Evolutionary conservation across 208 protist genomes (phyloP), one percentile per base, ranked within the genome.

Genomic region (Paratrypanosoma confusum): DNA sequence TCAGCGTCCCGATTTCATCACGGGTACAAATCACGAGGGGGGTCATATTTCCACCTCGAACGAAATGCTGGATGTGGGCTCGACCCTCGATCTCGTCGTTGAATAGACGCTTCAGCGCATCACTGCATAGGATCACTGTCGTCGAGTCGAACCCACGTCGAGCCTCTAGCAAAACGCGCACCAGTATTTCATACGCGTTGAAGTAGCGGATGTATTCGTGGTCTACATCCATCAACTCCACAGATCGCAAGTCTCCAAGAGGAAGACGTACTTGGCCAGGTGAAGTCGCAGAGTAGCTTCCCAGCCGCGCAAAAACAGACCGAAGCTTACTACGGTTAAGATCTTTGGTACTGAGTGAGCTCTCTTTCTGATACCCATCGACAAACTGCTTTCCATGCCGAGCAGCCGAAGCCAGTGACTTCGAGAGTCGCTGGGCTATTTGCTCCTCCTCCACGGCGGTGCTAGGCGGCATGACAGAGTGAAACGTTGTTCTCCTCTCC

Each of bases 131-230:
- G 27, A 65, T 57, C 22, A 84, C 32, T 1, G 69, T 56, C 11
- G 25, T 32, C 20, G 66, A 56, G 35, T 85, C 72, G 24, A 65
- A 59, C n/a, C 37, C 57, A 35, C 73, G 73, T 2, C 81, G 68
- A 6, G 75, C 66, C 34, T 81, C 70, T 20, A 69, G 38, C 31
- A 87, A 64, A 0, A 82, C 52, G 28, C 64, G 56, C 5, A 72
- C 47, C 20, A 86, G 43, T 2, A 46, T 50, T 16, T 84, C 77
- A 50, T 74, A 86, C 4, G 41, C 39, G 40, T 87, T 84, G 55
- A 78, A 90, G 50, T 90, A 86, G 5, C 81, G 76, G 42, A 84
- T 25, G 35, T 67, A 90, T 50, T 90, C 77, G 50, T 78, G 65
- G 49, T 90, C 81, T 23, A 64, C 39, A n/a, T 77, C 63, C 0